Conservation (phyloP, 208 protist species). For the Phytomonas sp. region DNA sequence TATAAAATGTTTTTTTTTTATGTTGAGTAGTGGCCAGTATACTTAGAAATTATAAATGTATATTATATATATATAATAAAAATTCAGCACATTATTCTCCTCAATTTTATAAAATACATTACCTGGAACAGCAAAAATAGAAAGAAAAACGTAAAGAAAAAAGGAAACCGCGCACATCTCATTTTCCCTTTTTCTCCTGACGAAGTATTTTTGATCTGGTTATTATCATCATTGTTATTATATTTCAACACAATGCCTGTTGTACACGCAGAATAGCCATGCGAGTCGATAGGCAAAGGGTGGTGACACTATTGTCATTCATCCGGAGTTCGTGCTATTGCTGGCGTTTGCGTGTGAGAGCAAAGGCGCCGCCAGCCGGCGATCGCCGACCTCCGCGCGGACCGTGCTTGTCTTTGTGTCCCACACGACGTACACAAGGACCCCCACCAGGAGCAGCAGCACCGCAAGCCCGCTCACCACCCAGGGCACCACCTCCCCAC, state of each 20-base stretch:
- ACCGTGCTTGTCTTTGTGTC: conserved; percentile 24
- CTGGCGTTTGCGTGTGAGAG: neutral
- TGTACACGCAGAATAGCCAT: too few species aligned
- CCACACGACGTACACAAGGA: conserved; percentile 44
- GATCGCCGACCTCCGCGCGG: neutral
- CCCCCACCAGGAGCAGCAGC: conserved; percentile 21
- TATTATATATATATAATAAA: conserved; percentile 1
- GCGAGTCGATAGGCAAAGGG: too few species aligned
- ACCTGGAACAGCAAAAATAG: neutral
- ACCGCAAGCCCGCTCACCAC: conserved; percentile 29
- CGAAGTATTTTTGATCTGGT: too few species aligned
- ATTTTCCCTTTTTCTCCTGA: too few species aligned
- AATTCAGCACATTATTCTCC: neutral
- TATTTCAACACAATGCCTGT: too few species aligned
- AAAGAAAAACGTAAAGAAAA: too few species aligned
- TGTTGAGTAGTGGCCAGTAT: neutral
- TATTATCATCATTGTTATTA: too few species aligned
- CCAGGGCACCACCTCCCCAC: conserved; percentile 29
- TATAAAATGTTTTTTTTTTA: neutral
- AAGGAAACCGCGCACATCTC: too few species aligned
- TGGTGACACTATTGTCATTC: conserved; percentile 8
- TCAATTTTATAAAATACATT: conserved; percentile 8
- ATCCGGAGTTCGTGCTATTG: neutral
- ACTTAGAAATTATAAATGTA: conserved; percentile 11
- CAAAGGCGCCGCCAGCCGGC: neutral